Evolutionary conservation across 805 yeast species (phyloP), one percentile per base, ranked within the genome.

Genomic region (Starmerella stigmatis): DNA sequence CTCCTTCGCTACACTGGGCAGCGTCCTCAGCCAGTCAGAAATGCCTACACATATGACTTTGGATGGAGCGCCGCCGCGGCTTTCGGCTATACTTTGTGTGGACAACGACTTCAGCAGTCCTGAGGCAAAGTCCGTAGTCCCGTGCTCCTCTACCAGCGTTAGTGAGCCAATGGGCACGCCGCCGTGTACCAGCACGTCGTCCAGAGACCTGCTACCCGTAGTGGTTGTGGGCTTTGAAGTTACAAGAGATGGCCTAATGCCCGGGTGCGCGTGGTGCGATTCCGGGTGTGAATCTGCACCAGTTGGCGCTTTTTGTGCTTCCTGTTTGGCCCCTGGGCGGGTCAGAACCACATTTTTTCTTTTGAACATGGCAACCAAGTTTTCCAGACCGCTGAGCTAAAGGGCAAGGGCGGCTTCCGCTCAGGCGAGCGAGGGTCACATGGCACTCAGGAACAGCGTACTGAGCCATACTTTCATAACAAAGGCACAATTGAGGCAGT

Each of bases 41-140:
- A 49, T 41, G 1, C 58, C 58, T 5, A 57, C 43, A 21, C 54
- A 52, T 4, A 57, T 32, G 4, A 55, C 48, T 25, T 25, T 8
- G 10, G 55, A 43, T 23, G 43, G 22, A n/a, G 37, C 25, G 19
- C 45, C 53, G 86, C 66, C 55, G 72, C 78, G 49, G 82, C 89
- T 1, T 76, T 61, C 27, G 80, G 62, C 12, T 6, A 57, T 37
- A 5, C 95, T 94, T 61, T 84, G 94, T 1, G 94, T 71, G 1
- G 83, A 78, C 65, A 79, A 83, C 3, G 76, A 66, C 51, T 86
- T 76, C 22, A 78, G 60, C 29, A 89, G 52, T 10, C 84, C 78
- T 5, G 86, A 73, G 6, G 82, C 71, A 58, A 86, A 89, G 58
- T 89, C 96, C 0, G 97, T 89, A 6, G 89, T 79, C 0, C 94